phyloP scores from a whole-genome alignment of 2,329 filamentous ascomycete species.

The Fusarium aywerte region DNA sequence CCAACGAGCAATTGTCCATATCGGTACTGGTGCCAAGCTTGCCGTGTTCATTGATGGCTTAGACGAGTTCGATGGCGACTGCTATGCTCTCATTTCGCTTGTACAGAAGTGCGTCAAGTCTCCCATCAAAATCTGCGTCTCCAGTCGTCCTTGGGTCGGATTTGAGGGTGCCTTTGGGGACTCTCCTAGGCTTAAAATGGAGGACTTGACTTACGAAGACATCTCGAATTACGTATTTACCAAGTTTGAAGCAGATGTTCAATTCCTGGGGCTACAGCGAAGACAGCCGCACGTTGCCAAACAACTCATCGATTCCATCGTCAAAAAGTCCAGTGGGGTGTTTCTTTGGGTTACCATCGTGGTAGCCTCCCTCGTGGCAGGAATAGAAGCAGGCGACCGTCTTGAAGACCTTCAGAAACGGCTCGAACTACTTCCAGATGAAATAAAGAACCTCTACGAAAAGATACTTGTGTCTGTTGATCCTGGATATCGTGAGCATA shows the following conservation, averaged over 20 bases:
- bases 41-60: slow-evolving; percentile 15
- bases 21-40: not conserved
- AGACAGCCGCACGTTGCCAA: not conserved
- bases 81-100: not conserved
- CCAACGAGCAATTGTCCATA: not conserved
- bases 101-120: not conserved
- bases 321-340: not conserved
- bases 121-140: not conserved
- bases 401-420: not conserved
- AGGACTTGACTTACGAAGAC: slow-evolving; percentile 5
- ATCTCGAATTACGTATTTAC: not conserved
- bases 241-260: rapidly evolving
- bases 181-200: not conserved
- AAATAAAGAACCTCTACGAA: not conserved
- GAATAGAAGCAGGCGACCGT: not conserved
- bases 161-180: slow-evolving; percentile 6
- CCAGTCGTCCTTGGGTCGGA: slow-evolving; percentile 21
- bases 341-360: slow-evolving; percentile 24
- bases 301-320: not conserved
- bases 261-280: not conserved
- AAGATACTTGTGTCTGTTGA: not conserved
- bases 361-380: slow-evolving; percentile 2
- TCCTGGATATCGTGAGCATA: slow-evolving; percentile 2
- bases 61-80: slow-evolving; percentile 17
- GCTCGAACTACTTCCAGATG: not conserved